Conservation (phyloP, 139 green algal species). For the Auxenochlorella protothecoides region DNA sequence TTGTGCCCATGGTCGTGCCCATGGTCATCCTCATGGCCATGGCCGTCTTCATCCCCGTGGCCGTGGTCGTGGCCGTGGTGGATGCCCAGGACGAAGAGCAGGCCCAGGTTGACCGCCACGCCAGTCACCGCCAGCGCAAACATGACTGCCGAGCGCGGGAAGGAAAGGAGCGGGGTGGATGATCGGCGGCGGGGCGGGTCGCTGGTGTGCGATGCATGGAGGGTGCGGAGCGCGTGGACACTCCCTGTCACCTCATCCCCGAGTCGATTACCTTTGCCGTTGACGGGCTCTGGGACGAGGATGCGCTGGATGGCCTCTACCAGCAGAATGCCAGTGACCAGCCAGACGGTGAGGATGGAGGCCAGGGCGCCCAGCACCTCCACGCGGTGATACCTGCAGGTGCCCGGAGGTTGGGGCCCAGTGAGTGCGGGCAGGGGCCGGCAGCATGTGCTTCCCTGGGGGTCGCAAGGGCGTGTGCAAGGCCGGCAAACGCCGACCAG, state of each 20-base stretch:
- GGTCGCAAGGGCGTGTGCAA: background rate
- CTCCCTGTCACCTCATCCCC: background rate
- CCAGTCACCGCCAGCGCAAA: constrained; percentile 68
- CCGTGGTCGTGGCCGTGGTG: constrained; percentile 14
- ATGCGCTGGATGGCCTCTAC: constrained; percentile 71
- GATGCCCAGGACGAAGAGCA: constrained; percentile 48
- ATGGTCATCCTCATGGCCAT: background rate
- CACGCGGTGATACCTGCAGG: constrained; percentile 82
- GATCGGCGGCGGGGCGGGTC: too few relatives aligned
- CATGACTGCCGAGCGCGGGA: constrained; percentile 51
- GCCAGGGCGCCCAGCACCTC: constrained; percentile 85
- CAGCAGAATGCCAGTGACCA: constrained; percentile 80
- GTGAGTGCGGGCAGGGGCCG: constrained; percentile 2
- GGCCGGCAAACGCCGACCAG: background rate
- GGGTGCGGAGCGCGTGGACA: background rate
- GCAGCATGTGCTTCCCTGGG: background rate
- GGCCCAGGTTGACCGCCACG: constrained; percentile 68
- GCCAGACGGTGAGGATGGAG: constrained; percentile 77
- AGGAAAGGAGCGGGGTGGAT: too few relatives aligned
- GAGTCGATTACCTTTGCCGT: constrained; percentile 57
- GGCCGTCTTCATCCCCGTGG: background rate
- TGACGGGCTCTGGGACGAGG: constrained; percentile 43
- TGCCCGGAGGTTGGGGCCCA: constrained; percentile 17
- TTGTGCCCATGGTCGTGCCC: constrained; percentile 1
- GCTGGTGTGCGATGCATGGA: constrained; percentile 1